Evolutionary conservation across 306 rosid genomes (phyloP), one percentile per base, ranked within the genome.

Genomic region (Cucurbita argyrosperma): DNA sequence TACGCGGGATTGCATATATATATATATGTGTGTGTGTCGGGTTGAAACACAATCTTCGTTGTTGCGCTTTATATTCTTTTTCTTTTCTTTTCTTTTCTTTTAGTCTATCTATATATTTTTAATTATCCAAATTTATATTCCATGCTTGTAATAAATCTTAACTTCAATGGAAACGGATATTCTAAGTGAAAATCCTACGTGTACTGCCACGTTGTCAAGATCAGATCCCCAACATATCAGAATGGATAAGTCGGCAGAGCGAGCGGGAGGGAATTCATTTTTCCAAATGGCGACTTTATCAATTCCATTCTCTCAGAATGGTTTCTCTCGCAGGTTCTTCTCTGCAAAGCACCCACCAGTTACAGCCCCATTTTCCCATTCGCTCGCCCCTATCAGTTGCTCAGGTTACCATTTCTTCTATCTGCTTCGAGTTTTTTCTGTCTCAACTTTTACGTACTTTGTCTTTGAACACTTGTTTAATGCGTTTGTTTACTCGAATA

Each of bases 231-330:
- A 78, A 21, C 58, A 58, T 18, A 55, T 15, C 4, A 10, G 19
- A 11, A 77, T n/a, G 58, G 82, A 78, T 80, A 84, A 74, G 79
- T 59, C 54, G 7, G 43, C 40, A 13, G 63, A 69, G 71, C 10
- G 30, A 77, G 61, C 4, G 51, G 47, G 63, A 63, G 21, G 10
- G 42, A 43, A 40, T 72, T 40, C 71, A 18, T 4, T 14, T 38
- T 39, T 21, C 79, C 53, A 74, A 77, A 90, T 90, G 98, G 96
- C 93, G 19, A 72, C 80, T 67, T 65, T 82, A 63, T 82, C 96
- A 71, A 66, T 85, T 80, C 84, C 88, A 45, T 75, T 83, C 77
- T 86, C 92, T 6, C 89, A 81, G 13, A 83, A 75, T 78, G 47
- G 60, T 21, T 71, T 82, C 65, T 77, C 81, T 72, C 58, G 74